These are phyloP conservation scores for Ampelocalamus luodianensis DNA, from an alignment of 176 grass and related monocot genomes.

Conservation along the genomic window DNA sequence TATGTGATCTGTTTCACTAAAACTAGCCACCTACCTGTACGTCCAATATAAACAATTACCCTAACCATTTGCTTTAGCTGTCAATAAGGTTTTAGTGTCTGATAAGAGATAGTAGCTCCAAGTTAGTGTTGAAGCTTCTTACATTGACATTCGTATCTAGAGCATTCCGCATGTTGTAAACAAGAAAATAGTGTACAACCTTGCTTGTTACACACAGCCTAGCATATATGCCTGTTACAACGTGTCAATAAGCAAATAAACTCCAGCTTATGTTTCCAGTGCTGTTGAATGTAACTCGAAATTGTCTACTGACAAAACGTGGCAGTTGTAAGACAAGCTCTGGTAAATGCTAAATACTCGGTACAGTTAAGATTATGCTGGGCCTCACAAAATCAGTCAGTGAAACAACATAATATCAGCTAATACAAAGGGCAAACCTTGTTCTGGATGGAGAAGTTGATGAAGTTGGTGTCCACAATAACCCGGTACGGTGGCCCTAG, in stretches of 20 bases:
- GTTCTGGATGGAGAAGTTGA: constrained; percentile 98
- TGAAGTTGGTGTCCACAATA: constrained; percentile 98
- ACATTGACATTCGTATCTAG: not conserved
- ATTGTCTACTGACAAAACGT: not conserved
- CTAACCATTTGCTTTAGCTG: not conserved
- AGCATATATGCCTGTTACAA: not conserved
- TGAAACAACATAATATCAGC: not conserved
- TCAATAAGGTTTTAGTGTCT: constrained; percentile 3
- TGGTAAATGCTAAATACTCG: not conserved
- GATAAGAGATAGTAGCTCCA: not conserved
- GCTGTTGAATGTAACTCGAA: not conserved
- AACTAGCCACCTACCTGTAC: not conserved
- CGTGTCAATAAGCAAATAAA: not conserved
- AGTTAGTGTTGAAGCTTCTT: not conserved
- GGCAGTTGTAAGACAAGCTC: not conserved
- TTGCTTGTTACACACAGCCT: not conserved
- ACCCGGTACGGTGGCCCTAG: constrained; percentile 86
- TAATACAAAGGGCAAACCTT: constrained; percentile 47
- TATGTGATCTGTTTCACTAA: not conserved
- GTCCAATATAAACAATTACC: constrained; percentile 1
- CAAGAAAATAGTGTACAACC: not conserved
- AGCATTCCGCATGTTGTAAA: not conserved
- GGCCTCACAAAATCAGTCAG: not conserved
- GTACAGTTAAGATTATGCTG: not conserved
- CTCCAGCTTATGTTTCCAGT: not conserved